Evolutionary conservation across 192 early-diverging fungal genomes (phyloP).

Genomic region (Coemansia nantahalensis): DNA sequence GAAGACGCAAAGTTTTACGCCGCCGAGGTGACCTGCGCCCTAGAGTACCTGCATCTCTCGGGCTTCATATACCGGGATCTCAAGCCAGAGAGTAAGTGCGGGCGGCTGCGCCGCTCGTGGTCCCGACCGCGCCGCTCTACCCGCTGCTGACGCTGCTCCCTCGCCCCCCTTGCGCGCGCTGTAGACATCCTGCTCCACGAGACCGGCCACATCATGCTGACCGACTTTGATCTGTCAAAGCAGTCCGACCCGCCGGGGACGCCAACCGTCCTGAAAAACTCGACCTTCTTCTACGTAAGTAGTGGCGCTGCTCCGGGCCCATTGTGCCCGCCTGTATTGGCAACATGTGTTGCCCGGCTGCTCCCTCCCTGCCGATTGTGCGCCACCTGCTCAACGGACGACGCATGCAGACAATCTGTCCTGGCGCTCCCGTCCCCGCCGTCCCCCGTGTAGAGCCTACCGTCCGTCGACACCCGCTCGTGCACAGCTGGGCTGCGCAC

Average conservation of each 20-base stretch:
- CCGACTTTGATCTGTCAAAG: slow-evolving; percentile 98
- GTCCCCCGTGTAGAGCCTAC: slow-evolving; percentile 44
- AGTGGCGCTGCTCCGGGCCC: neutral
- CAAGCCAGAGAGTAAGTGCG: slow-evolving; percentile 88
- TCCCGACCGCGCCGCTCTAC: too few species aligned
- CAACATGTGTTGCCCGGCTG: neutral
- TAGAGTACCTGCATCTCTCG: slow-evolving; percentile 95
- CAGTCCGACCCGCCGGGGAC: slow-evolving; percentile 81
- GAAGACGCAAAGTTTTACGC: slow-evolving; percentile 95
- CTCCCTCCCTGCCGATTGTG: neutral
- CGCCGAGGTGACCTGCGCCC: slow-evolving; percentile 90
- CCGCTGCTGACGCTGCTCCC: neutral
- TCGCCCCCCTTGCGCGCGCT: slow-evolving; percentile 6
- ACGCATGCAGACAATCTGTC: neutral
- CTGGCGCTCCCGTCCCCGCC: neutral
- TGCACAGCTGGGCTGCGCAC: slow-evolving; percentile 87
- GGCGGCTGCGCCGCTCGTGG: neutral
- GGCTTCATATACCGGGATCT: slow-evolving; percentile 98
- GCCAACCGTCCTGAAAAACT: slow-evolving; percentile 62
- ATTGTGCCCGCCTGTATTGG: neutral
- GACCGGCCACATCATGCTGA: slow-evolving; percentile 97
- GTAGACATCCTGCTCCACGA: slow-evolving; percentile 86
- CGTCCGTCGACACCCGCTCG: slow-evolving; percentile 81
- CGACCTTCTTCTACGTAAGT: slow-evolving; percentile 57
- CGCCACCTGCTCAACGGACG: too few species aligned